These are phyloP conservation scores for Termitomyces bulborhizus DNA, from an alignment of 768 basidiomycete species.

Conservation along the genomic window DNA sequence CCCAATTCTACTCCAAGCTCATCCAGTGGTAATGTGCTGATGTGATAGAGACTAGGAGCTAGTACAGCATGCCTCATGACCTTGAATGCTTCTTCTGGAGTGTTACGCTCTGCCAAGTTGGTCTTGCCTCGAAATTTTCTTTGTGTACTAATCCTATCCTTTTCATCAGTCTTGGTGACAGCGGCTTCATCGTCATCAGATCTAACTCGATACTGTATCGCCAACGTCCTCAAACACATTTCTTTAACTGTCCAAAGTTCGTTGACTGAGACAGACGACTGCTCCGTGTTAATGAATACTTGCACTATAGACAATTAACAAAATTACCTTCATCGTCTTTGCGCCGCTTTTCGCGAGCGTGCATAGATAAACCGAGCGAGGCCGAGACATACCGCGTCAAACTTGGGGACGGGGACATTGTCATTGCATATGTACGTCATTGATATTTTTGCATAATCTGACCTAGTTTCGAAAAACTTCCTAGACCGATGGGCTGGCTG, in stretches of 20 bases:
- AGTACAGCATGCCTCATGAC: slow-evolving; percentile 79
- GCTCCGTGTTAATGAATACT: not conserved
- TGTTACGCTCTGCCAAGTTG: slow-evolving; percentile 75
- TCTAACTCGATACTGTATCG: slow-evolving; percentile 57
- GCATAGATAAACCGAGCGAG: slow-evolving; percentile 44
- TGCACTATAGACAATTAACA: slow-evolving; percentile 41
- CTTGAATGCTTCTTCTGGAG: slow-evolving; percentile 67
- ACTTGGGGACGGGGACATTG: slow-evolving; percentile 45
- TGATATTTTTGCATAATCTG: not conserved
- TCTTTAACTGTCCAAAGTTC: slow-evolving; percentile 52
- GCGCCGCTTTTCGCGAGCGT: slow-evolving; percentile 41
- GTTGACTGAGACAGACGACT: slow-evolving; percentile 13
- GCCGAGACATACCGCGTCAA: slow-evolving; percentile 39
- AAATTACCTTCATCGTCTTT: slow-evolving; percentile 41
- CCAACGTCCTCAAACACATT: slow-evolving; percentile 44
- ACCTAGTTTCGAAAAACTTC: not conserved
- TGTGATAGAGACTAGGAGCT: slow-evolving; percentile 45
- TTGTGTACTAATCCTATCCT: not conserved
- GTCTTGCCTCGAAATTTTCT: slow-evolving; percentile 16
- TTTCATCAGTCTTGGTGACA: slow-evolving; percentile 62
- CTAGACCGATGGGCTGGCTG: slow-evolving; percentile 51
- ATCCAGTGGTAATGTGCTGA: slow-evolving; percentile 11
- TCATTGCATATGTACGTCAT: slow-evolving; percentile 39
- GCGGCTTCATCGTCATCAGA: slow-evolving; percentile 68
- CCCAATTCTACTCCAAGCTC: slow-evolving; percentile 16